Evolutionary conservation across 2,329 filamentous ascomycete genomes (phyloP).

Genomic region (Cercospora nicotianae): DNA sequence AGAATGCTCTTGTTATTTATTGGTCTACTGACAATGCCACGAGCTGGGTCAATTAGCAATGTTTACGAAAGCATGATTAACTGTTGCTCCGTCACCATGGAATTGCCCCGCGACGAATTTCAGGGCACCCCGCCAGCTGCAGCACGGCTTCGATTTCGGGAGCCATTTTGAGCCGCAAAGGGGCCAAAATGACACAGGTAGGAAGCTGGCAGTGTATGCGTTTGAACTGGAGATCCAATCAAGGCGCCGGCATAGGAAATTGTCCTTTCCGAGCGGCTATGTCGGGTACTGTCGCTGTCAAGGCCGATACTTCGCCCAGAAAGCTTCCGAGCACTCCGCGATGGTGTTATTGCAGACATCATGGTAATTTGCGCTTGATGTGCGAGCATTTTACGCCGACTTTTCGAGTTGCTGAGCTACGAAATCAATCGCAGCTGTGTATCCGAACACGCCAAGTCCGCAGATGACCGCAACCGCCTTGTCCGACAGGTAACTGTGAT

Average conservation of each 20-base stretch:
- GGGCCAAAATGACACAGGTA: background rate
- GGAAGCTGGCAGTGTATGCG: background rate
- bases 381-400: background rate
- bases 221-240: background rate
- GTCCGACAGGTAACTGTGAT: slow-evolving; percentile 71
- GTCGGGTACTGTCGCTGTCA: background rate
- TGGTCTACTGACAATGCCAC: background rate
- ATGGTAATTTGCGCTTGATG: background rate
- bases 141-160: background rate
- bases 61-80: slow-evolving; percentile 20
- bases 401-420: slow-evolving; percentile 35
- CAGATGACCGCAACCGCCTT: slow-evolving; percentile 74
- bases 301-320: background rate
- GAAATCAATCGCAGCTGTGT: slow-evolving; percentile 49
- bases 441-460: slow-evolving; percentile 57
- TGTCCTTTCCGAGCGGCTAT: background rate
- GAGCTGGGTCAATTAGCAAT: slow-evolving; percentile 6
- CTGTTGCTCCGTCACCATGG: slow-evolving; percentile 22
- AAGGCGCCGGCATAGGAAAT: background rate
- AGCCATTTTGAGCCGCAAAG: background rate
- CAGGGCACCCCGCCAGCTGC: background rate
- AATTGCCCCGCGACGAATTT: slow-evolving; percentile 19
- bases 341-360: background rate
- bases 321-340: background rate
- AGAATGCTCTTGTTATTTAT: background rate